Conservation (phyloP, 2,329 filamentous ascomycete species). For the Diaporthe destruens region DNA sequence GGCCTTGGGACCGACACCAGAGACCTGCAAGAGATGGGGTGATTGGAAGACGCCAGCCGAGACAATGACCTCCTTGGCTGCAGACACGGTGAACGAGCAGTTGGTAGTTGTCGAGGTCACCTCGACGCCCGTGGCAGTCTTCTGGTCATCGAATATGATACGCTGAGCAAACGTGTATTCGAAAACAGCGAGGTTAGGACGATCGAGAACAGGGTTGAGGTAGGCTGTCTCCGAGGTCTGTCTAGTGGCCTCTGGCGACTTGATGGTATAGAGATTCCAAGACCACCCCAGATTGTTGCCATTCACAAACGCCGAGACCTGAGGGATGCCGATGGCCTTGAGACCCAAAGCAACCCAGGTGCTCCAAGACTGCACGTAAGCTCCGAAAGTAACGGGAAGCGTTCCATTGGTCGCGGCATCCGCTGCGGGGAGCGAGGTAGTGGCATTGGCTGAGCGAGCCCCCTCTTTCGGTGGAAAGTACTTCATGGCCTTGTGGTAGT, state of each 20-base stretch:
- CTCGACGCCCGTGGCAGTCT: slow-evolving; percentile 24
- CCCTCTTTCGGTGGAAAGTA: slow-evolving; percentile 8
- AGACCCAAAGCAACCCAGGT: slow-evolving; percentile 31
- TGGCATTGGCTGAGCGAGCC: slow-evolving; percentile 29
- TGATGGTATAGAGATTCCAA: slow-evolving; percentile 16
- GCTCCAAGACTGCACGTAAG: slow-evolving; percentile 26
- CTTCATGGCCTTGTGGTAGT: slow-evolving; percentile 33
- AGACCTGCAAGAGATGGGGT: slow-evolving; percentile 53
- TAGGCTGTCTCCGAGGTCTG: slow-evolving; percentile 15
- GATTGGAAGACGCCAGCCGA: slow-evolving; percentile 57
- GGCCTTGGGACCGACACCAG: slow-evolving; percentile 35
- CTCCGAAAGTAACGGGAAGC: slow-evolving; percentile 7
- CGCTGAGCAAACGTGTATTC: slow-evolving; percentile 26
- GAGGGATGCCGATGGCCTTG: slow-evolving; percentile 19
- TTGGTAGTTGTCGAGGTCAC: not conserved
- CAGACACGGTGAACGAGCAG: slow-evolving; percentile 24
- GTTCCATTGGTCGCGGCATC: not conserved
- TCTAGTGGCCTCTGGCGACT: not conserved
- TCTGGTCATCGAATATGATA: slow-evolving; percentile 25
- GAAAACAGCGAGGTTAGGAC: slow-evolving; percentile 22
- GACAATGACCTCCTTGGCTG: slow-evolving; percentile 54
- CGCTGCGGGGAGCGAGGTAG: not conserved
- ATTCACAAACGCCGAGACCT: not conserved
- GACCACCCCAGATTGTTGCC: slow-evolving; percentile 19
- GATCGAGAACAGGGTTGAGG: not conserved